Evolutionary conservation across 2,329 filamentous ascomycete species (phyloP).

Genomic region (Aspergillus sp.): DNA sequence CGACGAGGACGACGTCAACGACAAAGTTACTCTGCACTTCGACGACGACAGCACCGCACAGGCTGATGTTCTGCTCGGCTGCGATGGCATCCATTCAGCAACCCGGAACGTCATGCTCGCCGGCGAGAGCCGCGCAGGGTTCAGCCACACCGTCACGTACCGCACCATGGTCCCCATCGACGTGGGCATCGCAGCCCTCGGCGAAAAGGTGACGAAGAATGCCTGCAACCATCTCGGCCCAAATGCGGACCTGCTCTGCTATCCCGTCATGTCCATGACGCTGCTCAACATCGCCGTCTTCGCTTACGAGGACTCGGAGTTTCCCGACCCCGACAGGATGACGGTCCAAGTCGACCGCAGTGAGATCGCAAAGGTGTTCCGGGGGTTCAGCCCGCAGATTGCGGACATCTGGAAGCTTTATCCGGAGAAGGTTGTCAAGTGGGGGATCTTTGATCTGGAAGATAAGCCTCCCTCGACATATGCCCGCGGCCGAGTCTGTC

Average conservation of each 20-base stretch:
- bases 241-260: constrained; percentile 58
- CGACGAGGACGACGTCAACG: constrained; percentile 27
- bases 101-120: constrained; percentile 52
- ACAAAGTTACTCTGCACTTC: constrained; percentile 36
- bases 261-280: constrained; percentile 30
- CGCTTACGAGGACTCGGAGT: constrained; percentile 13
- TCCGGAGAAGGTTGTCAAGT: constrained; percentile 27
- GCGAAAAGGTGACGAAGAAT: constrained; percentile 49
- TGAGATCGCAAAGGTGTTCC: constrained; percentile 1
- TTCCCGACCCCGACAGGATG: constrained; percentile 9
- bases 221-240: constrained; percentile 57
- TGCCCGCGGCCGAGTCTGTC: background rate
- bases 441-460: constrained; percentile 9
- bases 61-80: constrained; percentile 51
- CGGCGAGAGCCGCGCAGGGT: constrained; percentile 33
- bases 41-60: constrained; percentile 45
- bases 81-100: constrained; percentile 63
- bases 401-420: constrained; percentile 37
- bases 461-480: constrained; percentile 6
- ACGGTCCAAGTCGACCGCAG: constrained; percentile 3
- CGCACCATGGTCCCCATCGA: constrained; percentile 61
- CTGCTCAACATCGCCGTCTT: constrained; percentile 24
- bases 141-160: constrained; percentile 59
- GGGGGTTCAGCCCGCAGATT: constrained; percentile 45
- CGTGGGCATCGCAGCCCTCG: constrained; percentile 49